phyloP scores from a whole-genome alignment of 768 basidiomycete species.

The Rhizopogon roseolus region DNA sequence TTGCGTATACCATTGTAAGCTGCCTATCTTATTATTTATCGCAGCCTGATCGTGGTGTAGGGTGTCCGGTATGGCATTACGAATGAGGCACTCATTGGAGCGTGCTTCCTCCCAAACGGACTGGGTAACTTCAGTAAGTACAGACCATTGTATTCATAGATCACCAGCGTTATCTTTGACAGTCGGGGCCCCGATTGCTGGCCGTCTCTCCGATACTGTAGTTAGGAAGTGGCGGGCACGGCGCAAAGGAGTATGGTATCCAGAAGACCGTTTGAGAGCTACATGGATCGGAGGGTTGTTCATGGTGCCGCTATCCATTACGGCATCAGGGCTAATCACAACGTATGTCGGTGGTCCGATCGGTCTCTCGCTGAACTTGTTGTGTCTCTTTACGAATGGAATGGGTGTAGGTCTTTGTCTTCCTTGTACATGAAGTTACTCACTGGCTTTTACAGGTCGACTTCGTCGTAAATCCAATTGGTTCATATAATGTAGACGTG shows the following conservation, averaged over 20 bases:
- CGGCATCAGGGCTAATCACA: too few relatives aligned
- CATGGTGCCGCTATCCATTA: too few relatives aligned
- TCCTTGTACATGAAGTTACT: too few relatives aligned
- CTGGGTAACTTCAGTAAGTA: constrained; percentile 21
- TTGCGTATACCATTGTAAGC: constrained; percentile 64
- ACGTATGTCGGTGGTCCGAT: too few relatives aligned
- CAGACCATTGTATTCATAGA: not conserved
- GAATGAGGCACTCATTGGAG: constrained; percentile 18
- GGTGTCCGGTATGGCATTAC: constrained; percentile 33
- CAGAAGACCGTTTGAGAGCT: constrained; percentile 64
- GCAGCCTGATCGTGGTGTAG: constrained; percentile 25
- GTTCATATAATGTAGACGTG: too few relatives aligned
- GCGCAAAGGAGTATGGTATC: constrained; percentile 43
- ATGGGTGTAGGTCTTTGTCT: too few relatives aligned
- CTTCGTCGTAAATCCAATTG: too few relatives aligned
- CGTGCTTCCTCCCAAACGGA: constrained; percentile 20
- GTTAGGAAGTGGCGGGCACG: constrained; percentile 45
- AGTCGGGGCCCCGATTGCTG: constrained; percentile 61
- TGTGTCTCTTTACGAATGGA: too few relatives aligned
- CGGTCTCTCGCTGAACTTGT: too few relatives aligned
- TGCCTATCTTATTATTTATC: not conserved
- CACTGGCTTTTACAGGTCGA: too few relatives aligned
- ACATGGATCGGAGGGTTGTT: too few relatives aligned
- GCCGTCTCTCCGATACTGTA: constrained; percentile 51
- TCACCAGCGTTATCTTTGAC: not conserved